These are phyloP conservation scores for Tolypocladium album DNA, from an alignment of 2,329 filamentous ascomycete species.

Conservation along the genomic window DNA sequence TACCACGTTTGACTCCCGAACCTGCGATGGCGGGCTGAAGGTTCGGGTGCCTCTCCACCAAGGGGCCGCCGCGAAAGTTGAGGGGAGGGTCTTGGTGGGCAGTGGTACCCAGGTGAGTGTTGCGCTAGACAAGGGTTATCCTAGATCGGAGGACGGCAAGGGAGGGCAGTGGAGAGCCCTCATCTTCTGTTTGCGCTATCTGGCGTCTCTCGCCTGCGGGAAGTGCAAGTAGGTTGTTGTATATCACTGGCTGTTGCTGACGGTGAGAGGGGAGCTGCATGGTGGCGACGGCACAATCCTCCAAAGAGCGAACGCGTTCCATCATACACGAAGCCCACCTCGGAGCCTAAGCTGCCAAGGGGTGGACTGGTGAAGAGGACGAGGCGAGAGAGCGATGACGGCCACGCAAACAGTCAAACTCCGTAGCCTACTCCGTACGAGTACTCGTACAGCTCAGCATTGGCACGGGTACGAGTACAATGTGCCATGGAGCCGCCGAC, in stretches of 20 bases:
- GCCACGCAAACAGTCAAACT: too few species aligned
- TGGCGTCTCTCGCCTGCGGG: neutral
- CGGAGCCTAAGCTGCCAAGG: neutral
- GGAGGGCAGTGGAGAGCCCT: conserved; percentile 3
- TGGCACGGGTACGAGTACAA: neutral
- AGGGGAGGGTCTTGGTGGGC: neutral
- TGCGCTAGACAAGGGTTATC: conserved; percentile 15
- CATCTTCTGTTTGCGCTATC: neutral
- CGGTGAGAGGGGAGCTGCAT: neutral
- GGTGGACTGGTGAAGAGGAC: neutral
- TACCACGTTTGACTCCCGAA: neutral
- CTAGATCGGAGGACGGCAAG: conserved; percentile 12
- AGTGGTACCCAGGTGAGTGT: conserved; percentile 2
- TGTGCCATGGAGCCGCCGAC: neutral
- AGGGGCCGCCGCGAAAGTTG: neutral
- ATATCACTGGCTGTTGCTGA: neutral
- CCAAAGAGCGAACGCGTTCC: neutral
- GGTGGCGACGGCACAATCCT: neutral
- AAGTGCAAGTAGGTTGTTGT: neutral
- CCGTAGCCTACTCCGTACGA: too few species aligned
- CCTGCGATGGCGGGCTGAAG: neutral
- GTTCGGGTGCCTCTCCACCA: neutral
- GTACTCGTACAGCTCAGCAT: too few species aligned
- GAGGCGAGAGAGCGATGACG: neutral
- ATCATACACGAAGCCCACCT: neutral